A percentile compares a stretch with the other conserved stretches of the same genome.
These are phyloP conservation scores for Tricholomella constricta DNA, from an alignment of 768 basidiomycete genomes.

Conservation along the genomic window DNA sequence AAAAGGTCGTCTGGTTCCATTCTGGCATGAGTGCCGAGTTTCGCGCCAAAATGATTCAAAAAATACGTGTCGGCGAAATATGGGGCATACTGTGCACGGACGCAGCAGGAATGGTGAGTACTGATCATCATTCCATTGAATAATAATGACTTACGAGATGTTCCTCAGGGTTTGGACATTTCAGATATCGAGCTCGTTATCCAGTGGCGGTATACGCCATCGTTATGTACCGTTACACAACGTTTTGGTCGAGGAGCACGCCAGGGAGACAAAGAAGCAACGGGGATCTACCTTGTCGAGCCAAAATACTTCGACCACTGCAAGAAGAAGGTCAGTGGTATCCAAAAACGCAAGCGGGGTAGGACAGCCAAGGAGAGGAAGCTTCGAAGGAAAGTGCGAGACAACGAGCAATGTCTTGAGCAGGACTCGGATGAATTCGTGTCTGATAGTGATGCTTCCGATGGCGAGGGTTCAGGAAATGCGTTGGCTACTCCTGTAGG, in stretches of 20 bases:
- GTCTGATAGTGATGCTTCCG: no score
- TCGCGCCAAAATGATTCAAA: constrained; percentile 3
- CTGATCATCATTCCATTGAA: no score
- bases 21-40: constrained; percentile 15
- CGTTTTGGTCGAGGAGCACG: constrained; percentile 13
- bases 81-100: constrained; percentile 20
- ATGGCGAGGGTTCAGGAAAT: no score
- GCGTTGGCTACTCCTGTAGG: no score
- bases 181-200: constrained; percentile 15
- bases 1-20: constrained; percentile 20
- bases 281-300: constrained; percentile 18
- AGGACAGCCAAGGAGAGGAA: no score
- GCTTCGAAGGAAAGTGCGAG: no score
- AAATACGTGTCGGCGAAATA: constrained; percentile 4
- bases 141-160: not conserved
- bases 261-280: constrained; percentile 1
- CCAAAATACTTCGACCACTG: constrained; percentile 12
- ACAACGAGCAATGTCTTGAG: no score
- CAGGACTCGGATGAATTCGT: no score
- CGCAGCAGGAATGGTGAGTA: constrained; percentile 16
- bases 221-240: constrained; percentile 16
- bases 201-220: constrained; percentile 13
- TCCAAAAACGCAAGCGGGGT: no score
- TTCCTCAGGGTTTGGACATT: constrained; percentile 15
- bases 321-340: no score